Base-by-base conservation (phyloP, 179 eudicot species). In the Amaranthus tricolor region DNA sequence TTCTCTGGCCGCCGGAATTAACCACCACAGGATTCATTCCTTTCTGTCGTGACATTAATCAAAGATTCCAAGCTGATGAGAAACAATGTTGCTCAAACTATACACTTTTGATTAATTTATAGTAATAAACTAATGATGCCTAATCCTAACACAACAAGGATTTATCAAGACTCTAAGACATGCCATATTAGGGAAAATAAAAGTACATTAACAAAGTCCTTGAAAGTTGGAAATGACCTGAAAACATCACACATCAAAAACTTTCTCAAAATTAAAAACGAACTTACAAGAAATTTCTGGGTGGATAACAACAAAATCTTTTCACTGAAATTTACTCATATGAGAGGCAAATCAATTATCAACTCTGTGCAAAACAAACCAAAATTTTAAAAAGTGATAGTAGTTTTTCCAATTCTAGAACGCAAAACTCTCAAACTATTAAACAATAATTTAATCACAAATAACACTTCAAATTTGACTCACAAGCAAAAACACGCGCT, bases 1-100 rank as follows among this genome's bases (percentile, higher is more conserved):
- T 88, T 79, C 96, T 86, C 76, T 85, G 86, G 70, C 70, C 77
- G 19, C 82, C 79, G 11, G 88, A 84, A 62, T 82, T 80, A 54
- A 95, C 53, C 62, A 95, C 97, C 80, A 89, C 82, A 7, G 99
- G 99, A 74, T 95, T 95, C 78, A 89, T 73, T 70, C 99, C 97
- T 68, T 88, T 95, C 99, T 95, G 82, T 73, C 79, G 79, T 43
- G 49, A n/a, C 81, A 71, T 74, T 21, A 62, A 17, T 60, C 56
- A 66, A 77, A 63, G 43, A 44, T 16, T 59, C 62, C 50, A 51
- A 57, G 20, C 9, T 72, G 20, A 73, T 62, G 60, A 52, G 53
- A 48, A 61, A 75, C 65, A 56, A 52, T 48, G 51, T 15, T 20
- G 56, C 55, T 71, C 11, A 1, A 40, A 49, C 19, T 21, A 13